Evolutionary conservation across 2,329 filamentous ascomycete genomes (phyloP), one percentile per base, ranked within the genome.

Genomic region (Cladosporium halotolerans): DNA sequence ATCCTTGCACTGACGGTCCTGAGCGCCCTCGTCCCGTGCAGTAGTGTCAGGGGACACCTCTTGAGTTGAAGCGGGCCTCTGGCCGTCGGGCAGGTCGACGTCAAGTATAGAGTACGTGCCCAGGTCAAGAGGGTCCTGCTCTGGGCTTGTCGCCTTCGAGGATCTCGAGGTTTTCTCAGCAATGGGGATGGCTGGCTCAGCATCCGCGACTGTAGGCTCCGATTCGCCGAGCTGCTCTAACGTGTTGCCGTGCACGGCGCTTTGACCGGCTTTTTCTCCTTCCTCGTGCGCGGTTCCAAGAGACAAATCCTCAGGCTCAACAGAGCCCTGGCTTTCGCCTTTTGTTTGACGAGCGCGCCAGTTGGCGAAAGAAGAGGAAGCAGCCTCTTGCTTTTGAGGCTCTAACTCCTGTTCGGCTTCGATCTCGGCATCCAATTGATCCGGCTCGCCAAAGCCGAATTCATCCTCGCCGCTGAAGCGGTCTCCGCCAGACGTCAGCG

Each of bases 381-480:
- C 42, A 16, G 51, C 19, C 28, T 52, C 9, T 10, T 52, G 42
- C n/a, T 55, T 51, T n/a, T 53, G 52, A 28, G 40, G 33, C n/a
- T 53, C 51, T 9, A 52, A 36, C 7, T 53, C 49, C 7, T 36
- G 32, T 16, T 53, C 50, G 2, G 40, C 48, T 43, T 62, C 55
- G 11, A 33, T 36, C 16, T 54, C 57, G 28, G 48, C 39, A 28
- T 53, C 51, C 9, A 53, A 16, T 28, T 53, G 19, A 14, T 39
- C 60, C 2, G 58, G 60, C 43, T 63, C 62, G 33, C 58, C 58
- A 16, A 65, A 46, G 8, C 39, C 55, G 3, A 63, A 19, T 9
- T 64, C 64, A 41, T 57, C 57, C 39, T 65, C 64, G n/a, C 65
- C 64, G 31, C 56, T 49, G 39, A 67, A 66, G 18, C 55, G 59